phyloP scores from a whole-genome alignment of 164 flowering plant genomes.

The Stephania japonica region DNA sequence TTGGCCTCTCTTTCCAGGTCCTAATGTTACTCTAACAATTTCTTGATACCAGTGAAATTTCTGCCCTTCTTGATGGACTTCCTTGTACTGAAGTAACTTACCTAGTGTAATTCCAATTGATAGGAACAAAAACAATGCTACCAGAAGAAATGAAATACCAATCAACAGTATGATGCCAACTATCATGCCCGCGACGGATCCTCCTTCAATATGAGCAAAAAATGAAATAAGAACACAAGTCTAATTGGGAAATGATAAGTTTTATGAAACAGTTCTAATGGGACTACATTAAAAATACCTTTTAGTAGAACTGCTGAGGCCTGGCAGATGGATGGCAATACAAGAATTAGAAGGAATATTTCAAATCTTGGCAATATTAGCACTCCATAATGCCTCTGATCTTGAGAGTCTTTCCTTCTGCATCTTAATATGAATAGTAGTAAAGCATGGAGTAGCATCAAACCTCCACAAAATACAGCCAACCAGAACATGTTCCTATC shows the following conservation, averaged over 20 bases:
- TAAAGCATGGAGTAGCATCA: constrained; percentile 54
- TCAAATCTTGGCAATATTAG: constrained; percentile 79
- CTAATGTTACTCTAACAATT: constrained; percentile 66
- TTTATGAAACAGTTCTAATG: background rate
- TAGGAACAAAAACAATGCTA: constrained; percentile 61
- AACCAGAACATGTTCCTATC: constrained; percentile 83
- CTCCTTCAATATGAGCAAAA: constrained; percentile 36
- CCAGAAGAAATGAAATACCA: constrained; percentile 32
- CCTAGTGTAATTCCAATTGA: constrained; percentile 81
- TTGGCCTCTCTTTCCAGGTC: constrained; percentile 95
- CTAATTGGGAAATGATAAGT: background rate
- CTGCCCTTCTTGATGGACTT: constrained; percentile 79
- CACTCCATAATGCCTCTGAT: constrained; percentile 47
- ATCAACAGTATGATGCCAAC: constrained; percentile 56
- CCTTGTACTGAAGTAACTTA: constrained; percentile 87
- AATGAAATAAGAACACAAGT: background rate
- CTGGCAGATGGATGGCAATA: constrained; percentile 64
- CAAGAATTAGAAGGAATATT: constrained; percentile 67
- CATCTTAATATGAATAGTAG: constrained; percentile 42
- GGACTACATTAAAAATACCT: constrained; percentile 37
- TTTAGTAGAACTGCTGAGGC: constrained; percentile 59
- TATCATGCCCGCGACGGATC: constrained; percentile 36
- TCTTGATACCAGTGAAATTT: constrained; percentile 81
- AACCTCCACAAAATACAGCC: constrained; percentile 63
- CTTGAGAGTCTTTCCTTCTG: constrained; percentile 31